Percentiles rank a stretch among this genome's conserved stretches.
These are phyloP conservation scores for Micractinium conductrix DNA, from an alignment of 139 green algal genomes.

Conservation along the genomic window DNA sequence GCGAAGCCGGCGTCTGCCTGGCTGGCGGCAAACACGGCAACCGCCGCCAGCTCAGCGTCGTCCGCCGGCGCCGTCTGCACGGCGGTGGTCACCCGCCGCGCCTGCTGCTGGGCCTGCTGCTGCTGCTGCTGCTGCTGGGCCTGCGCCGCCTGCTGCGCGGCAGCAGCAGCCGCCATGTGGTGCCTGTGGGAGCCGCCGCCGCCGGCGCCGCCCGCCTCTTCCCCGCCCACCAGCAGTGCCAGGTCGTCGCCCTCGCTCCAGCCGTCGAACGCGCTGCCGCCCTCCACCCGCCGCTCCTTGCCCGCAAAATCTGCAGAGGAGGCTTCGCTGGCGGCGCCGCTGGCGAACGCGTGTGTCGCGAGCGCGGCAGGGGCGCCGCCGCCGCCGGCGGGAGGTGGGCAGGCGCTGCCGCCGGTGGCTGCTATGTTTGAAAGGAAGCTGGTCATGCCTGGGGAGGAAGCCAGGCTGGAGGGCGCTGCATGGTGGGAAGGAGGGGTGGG, in stretches of 20 bases:
- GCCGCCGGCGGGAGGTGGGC: neutral
- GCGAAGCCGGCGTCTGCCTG: neutral
- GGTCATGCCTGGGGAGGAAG: constrained; percentile 29
- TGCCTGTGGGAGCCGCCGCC: neutral
- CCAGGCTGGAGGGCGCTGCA: constrained; percentile 31
- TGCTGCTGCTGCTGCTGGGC: neutral
- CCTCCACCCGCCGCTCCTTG: constrained; percentile 29
- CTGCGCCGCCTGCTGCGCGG: neutral
- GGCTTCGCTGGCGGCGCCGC: constrained; percentile 4
- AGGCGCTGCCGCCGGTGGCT: neutral
- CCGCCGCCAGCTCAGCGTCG: neutral
- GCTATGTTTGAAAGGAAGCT: constrained; percentile 9
- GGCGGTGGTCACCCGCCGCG: neutral
- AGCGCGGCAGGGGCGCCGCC: neutral
- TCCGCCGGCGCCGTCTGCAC: constrained; percentile 16
- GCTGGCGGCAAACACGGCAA: too few species aligned
- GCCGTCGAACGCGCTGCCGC: constrained; percentile 30
- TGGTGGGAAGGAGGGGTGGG: neutral
- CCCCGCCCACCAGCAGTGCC: constrained; percentile 13
- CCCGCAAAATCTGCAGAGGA: constrained; percentile 12
- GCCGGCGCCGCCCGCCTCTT: neutral
- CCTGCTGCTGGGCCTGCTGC: neutral
- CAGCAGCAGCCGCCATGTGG: neutral
- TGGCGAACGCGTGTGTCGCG: too few species aligned
- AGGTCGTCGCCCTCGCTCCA: constrained; percentile 37